A percentile compares a stretch with the other conserved stretches of the same genome.
Evolutionary conservation across 1,284 basidiomycete genomes (phyloP).

Genomic region (Marasmius sp.): DNA sequence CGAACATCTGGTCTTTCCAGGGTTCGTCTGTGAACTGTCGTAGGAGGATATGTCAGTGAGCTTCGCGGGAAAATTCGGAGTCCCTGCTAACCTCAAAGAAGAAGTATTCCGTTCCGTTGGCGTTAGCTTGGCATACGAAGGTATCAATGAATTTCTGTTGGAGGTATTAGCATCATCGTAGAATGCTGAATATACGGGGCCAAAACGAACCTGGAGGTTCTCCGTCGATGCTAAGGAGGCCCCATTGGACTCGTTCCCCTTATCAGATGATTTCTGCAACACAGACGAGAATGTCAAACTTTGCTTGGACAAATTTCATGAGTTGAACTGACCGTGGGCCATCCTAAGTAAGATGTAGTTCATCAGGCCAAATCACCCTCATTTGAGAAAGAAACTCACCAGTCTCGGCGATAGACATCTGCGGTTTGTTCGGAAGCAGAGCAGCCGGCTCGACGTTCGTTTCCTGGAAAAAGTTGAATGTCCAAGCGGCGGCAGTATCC

Average conservation of each 20-base stretch:
- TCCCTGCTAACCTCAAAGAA: constrained; percentile 49
- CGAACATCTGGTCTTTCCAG: constrained; percentile 57
- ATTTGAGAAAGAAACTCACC: constrained; percentile 68
- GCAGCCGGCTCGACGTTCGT: constrained; percentile 25
- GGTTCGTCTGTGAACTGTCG: constrained; percentile 66
- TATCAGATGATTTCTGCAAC: constrained; percentile 15
- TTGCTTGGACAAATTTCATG: constrained; percentile 34
- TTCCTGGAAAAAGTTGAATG: constrained; percentile 27
- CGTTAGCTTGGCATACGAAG: constrained; percentile 73
- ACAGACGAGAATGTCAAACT: not conserved
- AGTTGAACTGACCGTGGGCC: constrained; percentile 17
- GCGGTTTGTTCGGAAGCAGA: constrained; percentile 27
- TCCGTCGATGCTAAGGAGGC: constrained; percentile 52
- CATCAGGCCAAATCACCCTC: constrained; percentile 5
- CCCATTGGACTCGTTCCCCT: constrained; percentile 42
- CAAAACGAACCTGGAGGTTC: constrained; percentile 50
- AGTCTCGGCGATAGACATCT: constrained; percentile 43
- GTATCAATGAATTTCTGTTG: constrained; percentile 61
- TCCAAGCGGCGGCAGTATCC: constrained; percentile 28
- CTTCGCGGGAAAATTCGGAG: too few relatives aligned
- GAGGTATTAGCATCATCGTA: constrained; percentile 5
- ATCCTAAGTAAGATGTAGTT: not conserved
- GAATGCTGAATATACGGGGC: not conserved
- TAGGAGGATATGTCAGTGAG: constrained; percentile 9
- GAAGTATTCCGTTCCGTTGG: constrained; percentile 70